These are phyloP conservation scores for Grosmannia huntii DNA, from an alignment of 2,329 filamentous ascomycete genomes.

Conservation along the genomic window DNA sequence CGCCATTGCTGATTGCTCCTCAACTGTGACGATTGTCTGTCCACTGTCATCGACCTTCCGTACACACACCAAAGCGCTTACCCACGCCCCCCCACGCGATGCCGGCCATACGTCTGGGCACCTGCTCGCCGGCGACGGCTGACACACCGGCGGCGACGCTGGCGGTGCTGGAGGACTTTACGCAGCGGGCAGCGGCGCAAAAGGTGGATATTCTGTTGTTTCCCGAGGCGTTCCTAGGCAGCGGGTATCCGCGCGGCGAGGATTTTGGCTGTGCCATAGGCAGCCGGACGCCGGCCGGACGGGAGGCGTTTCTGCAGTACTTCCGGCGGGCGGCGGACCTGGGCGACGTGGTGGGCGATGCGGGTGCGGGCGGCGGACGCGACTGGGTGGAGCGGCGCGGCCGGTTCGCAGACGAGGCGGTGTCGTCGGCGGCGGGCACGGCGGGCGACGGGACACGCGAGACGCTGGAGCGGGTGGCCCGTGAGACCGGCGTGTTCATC, in stretches of 20 bases:
- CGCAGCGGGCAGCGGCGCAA: slow-evolving; percentile 44
- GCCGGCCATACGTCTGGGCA: slow-evolving; percentile 36
- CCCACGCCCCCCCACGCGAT: background rate
- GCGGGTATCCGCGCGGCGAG: slow-evolving; percentile 72
- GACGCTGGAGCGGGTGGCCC: slow-evolving; percentile 61
- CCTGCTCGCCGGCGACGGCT: slow-evolving; percentile 40
- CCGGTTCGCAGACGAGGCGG: slow-evolving; percentile 22
- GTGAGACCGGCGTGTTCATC: slow-evolving; percentile 68
- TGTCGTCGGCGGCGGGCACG: background rate
- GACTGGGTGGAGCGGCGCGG: slow-evolving; percentile 43
- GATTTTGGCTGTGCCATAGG: slow-evolving; percentile 67
- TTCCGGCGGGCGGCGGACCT: slow-evolving; percentile 71
- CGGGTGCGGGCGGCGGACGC: slow-evolving; percentile 52
- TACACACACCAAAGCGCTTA: background rate
- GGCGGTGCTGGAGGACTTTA: slow-evolving; percentile 48
- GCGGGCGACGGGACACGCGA: slow-evolving; percentile 57
- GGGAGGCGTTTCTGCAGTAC: slow-evolving; percentile 73
- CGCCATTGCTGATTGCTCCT: too few species aligned
- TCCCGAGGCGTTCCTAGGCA: slow-evolving; percentile 78
- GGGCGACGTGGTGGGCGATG: slow-evolving; percentile 55
- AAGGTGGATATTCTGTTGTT: slow-evolving; percentile 63
- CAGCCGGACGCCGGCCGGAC: slow-evolving; percentile 50
- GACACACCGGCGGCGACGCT: slow-evolving; percentile 48
- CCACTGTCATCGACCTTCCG: too few species aligned
- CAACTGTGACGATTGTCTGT: background rate